A percentile compares a stretch with the other conserved stretches of the same genome.
Conservation (phyloP, 805 yeast genomes). For the Kodamaea fukazawae region DNA sequence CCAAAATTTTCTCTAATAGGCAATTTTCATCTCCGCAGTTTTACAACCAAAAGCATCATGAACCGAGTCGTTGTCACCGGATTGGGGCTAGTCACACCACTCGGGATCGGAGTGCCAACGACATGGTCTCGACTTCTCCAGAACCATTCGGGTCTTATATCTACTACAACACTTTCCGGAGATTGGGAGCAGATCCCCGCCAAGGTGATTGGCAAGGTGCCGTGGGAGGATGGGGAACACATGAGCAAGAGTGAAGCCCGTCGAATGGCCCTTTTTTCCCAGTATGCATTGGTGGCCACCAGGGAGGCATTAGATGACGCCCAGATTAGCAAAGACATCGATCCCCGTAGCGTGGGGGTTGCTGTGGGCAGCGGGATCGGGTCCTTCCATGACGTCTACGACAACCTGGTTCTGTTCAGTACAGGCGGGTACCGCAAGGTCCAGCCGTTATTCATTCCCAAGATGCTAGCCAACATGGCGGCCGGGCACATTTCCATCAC, state of each 20-base stretch:
- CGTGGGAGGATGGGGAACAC: constrained; percentile 58
- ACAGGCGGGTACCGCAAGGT: constrained; percentile 62
- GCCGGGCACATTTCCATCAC: constrained; percentile 85
- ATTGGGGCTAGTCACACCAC: constrained; percentile 79
- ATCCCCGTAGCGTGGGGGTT: constrained; percentile 50
- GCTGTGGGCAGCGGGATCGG: constrained; percentile 95
- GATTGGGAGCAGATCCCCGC: constrained; percentile 60
- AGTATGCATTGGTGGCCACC: constrained; percentile 75
- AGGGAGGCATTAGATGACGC: constrained; percentile 76
- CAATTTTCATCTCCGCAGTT: too few relatives aligned
- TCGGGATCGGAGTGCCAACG: constrained; percentile 64
- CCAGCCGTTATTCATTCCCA: constrained; percentile 86
- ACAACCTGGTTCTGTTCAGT: constrained; percentile 53
- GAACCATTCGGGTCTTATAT: constrained; percentile 56
- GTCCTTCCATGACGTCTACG: constrained; percentile 69
- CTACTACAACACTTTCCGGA: constrained; percentile 44
- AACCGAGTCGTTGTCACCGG: constrained; percentile 89
- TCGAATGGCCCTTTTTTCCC: constrained; percentile 68
- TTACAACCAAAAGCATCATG: constrained; percentile 1
- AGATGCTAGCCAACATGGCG: constrained; percentile 85
- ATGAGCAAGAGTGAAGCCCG: constrained; percentile 50
- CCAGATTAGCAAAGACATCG: constrained; percentile 31
- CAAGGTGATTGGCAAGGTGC: constrained; percentile 74
- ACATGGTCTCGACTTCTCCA: constrained; percentile 55
- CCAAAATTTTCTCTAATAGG: too few relatives aligned